phyloP scores from a whole-genome alignment of 164 flowering plant species.

The Litsea cubeba region DNA sequence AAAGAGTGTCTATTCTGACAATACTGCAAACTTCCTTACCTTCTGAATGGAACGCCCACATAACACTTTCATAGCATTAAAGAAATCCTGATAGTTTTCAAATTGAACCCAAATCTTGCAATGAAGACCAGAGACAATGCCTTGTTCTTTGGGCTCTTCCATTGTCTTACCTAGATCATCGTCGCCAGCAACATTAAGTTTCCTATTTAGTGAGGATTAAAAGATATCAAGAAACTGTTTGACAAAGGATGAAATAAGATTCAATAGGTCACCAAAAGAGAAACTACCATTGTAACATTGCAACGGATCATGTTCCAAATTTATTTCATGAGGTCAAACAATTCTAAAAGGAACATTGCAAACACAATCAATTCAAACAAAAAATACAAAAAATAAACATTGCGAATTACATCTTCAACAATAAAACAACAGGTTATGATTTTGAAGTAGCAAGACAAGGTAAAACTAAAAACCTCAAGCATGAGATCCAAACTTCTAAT shows the following conservation, averaged over 20 bases:
- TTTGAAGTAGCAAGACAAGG: no score
- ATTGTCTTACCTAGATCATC: conserved; percentile 57
- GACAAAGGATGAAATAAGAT: background rate
- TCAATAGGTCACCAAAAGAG: background rate
- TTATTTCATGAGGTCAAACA: background rate
- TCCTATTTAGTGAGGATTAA: conserved; percentile 42
- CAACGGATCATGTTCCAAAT: background rate
- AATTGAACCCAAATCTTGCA: conserved; percentile 85
- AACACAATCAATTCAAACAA: no score
- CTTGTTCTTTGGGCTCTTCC: conserved; percentile 36
- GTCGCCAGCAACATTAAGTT: conserved; percentile 79
- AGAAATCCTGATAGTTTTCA: conserved; percentile 64
- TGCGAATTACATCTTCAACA: background rate
- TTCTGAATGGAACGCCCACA: conserved; percentile 86
- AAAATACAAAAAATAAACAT: no score
- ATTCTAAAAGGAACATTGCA: background rate
- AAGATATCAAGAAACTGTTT: conserved; percentile 4
- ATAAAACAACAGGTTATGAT: no score
- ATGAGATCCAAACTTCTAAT: no score
- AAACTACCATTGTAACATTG: background rate
- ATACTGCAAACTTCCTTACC: conserved; percentile 31
- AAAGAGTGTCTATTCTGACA: background rate
- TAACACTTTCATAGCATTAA: conserved; percentile 60
- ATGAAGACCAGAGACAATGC: conserved; percentile 68
- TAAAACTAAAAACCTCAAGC: no score